Base-by-base conservation (phyloP, 495 filamentous ascomycete genomes). In the Aspergillus mulundensis region DNA sequence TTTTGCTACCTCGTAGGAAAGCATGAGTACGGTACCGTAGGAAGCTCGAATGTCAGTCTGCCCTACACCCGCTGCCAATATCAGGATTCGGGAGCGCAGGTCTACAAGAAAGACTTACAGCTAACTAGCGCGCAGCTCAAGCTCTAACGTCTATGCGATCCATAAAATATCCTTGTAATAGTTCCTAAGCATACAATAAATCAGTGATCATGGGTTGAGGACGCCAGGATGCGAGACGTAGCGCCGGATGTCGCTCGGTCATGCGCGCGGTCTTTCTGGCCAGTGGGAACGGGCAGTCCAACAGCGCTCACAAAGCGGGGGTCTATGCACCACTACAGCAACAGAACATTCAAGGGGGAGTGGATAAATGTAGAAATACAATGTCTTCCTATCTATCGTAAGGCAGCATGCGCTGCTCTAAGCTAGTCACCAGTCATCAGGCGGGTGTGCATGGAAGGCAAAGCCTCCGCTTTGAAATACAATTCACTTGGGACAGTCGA, bases 371-470 rank as follows among this genome's bases (percentile, higher is more conserved):
- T 30, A 46, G 23, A 46, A 45, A 45, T 45, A 54, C 40, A 54
- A 4, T 19, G 21, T 55, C 32, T 48, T 55, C 18, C 6, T 23
- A 39, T 55, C 50, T 52, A 42, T 52, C 39, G 16, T 20, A 42
- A 41, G 8, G 7, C 38, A 52, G 38, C n/a, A n/a, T n/a, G 30
- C 11, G 18, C 16, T 36, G 46, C 25, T 50, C 21, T 30, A 45
- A n/a, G 16, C n/a, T 12, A 25, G 36, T 20, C 43, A 16, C 43
- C 7, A 43, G 19, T 20, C 24, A 36, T 6, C 24, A 45, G 51
- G 24, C 32, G 41, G 39, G 43, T 43, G 30, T 53, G 30, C 50
- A 43, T 25, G 21, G 25, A n/a, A 53, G 20, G 51, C 21, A 36
- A 36, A 40, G 8, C 38, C 38, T 8, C 12, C n/a, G 34, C 38